phyloP scores from a whole-genome alignment of 768 basidiomycete species.

The Psilocybe tampanensis region DNA sequence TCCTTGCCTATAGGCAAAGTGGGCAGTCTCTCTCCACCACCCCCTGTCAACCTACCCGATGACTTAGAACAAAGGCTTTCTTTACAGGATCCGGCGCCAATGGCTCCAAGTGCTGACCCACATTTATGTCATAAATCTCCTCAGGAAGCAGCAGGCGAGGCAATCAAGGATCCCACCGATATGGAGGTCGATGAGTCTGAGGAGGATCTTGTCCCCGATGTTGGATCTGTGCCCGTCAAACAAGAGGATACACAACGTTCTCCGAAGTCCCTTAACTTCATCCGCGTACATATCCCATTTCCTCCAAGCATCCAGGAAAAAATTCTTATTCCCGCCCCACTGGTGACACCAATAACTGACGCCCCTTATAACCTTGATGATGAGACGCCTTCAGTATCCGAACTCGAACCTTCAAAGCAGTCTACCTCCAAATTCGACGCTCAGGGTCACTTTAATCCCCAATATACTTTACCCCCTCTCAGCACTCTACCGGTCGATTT shows the following conservation, averaged over 20 bases:
- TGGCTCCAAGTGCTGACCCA: not conserved
- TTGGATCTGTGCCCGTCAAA: not conserved
- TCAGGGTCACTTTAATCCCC: conserved; percentile 42
- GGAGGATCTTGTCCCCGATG: not conserved
- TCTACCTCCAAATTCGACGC: conserved; percentile 25
- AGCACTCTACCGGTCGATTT: conserved; percentile 58
- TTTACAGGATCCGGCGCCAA: not conserved
- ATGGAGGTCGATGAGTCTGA: not conserved
- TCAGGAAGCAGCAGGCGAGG: not conserved
- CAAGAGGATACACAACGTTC: not conserved
- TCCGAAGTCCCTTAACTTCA: not conserved
- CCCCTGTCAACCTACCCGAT: not conserved
- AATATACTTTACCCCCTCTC: conserved; percentile 58
- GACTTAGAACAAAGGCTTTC: too few species aligned
- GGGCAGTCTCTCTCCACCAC: not conserved
- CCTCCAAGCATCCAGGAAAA: conserved; percentile 23
- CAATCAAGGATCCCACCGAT: not conserved
- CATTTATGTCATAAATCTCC: not conserved
- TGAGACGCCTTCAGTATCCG: conserved; percentile 2
- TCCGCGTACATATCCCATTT: conserved; percentile 20
- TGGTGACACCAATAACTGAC: conserved; percentile 9
- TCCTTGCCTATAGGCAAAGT: too few species aligned
- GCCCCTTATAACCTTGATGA: conserved; percentile 18
- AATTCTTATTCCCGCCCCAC: conserved; percentile 34
- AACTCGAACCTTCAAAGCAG: conserved; percentile 12